Percentiles rank a stretch among this genome's conserved stretches.
Conservation (phyloP, 192 early-diverging fungal genomes). For the Entomortierella lignicola region DNA sequence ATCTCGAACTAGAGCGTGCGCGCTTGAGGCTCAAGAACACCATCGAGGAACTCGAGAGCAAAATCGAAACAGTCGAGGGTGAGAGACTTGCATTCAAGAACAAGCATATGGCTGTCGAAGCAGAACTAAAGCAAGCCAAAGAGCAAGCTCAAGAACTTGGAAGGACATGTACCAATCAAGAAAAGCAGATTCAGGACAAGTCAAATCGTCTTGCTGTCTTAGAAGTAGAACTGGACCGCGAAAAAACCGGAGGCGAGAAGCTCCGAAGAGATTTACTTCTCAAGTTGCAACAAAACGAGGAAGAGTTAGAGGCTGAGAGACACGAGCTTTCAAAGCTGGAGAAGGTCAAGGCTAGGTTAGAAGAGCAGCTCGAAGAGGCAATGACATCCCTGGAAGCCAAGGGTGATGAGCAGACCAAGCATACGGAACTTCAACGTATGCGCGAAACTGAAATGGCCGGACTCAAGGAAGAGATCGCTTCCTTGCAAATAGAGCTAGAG, state of each 20-base stretch:
- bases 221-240: constrained; percentile 42
- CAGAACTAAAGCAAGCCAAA: constrained; percentile 46
- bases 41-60: constrained; percentile 49
- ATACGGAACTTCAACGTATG: constrained; percentile 66
- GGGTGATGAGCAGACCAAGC: constrained; percentile 69
- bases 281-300: constrained; percentile 48
- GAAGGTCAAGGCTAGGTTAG: constrained; percentile 54
- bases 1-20: constrained; percentile 65
- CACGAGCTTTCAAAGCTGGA: constrained; percentile 40
- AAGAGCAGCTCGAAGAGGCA: constrained; percentile 63
- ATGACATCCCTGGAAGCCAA: constrained; percentile 66
- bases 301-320: constrained; percentile 40
- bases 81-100: constrained; percentile 49
- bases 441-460: constrained; percentile 68
- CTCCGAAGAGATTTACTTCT: constrained; percentile 34
- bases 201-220: constrained; percentile 29
- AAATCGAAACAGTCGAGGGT: constrained; percentile 44
- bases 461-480: constrained; percentile 63
- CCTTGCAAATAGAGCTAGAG: constrained; percentile 61
- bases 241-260: constrained; percentile 37
- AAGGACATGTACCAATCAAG: constrained; percentile 47
- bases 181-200: constrained; percentile 54
- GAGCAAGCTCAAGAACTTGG: constrained; percentile 43
- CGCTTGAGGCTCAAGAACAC: constrained; percentile 51
- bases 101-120: constrained; percentile 47